Evolutionary conservation across 805 yeast species (phyloP), one percentile per base, ranked within the genome.

Genomic region (Teunomyces gatunensis): DNA sequence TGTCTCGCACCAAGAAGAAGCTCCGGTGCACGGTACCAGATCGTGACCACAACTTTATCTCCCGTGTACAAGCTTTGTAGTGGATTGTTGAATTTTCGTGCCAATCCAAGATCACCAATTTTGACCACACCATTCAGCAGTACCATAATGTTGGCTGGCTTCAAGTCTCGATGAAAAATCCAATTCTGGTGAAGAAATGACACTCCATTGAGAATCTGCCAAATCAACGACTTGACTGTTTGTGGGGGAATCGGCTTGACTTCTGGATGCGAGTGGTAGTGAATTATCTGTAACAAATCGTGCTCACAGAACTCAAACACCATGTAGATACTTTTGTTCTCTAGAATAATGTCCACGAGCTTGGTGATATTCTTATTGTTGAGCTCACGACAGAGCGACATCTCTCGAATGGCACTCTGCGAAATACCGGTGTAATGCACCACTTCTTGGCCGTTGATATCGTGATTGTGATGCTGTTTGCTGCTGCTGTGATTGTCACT

Each of bases 101-200:
- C 97, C 30, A 91, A 72, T 1, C 98, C 98, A 55, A 91, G 75
- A 69, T 92, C 99, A 18, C 98, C 99, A 51, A 92, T 91, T 65
- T 94, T 94, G 15, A 92, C 94, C n/a, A 83, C 81, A 0, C 99
- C 99, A 49, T 79, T 81, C 6, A 84, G 77, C 0, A 96, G 83
- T 0, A 92, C 96, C 98, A 92, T 94, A 54, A 94, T 92, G 67
- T 92, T 92, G 2, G 99, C 99, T 1, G 99, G 99, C 60, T 94
- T 94, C 53, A 94, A 75, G 67, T 94, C 99, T 52, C 99, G 77
- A 67, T 94, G 99, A 44, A 94, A 72, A 2, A 94, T 84, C 98
- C 99, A 94, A 66, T 94, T 92, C 64, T 90, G 92, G 66, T 94
- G 99, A 37, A 94, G 68, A 60, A 85, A 94, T 0, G 90, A 82